Conservation (phyloP, 2,329 filamentous ascomycete species). For the Trichoderma polysporum region DNA sequence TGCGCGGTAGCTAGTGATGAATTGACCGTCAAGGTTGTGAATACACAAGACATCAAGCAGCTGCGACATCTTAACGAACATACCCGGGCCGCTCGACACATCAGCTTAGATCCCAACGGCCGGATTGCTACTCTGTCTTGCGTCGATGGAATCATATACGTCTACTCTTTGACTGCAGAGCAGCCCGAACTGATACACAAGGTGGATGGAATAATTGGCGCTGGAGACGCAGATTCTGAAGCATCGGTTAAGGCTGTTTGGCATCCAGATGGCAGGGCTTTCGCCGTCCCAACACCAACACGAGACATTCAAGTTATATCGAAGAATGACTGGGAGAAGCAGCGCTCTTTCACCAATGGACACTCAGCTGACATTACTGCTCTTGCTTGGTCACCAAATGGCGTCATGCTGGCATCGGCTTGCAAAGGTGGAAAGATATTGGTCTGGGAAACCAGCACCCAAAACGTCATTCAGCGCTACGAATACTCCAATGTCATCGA, state of each 20-base stretch:
- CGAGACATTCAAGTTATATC: conserved; percentile 85
- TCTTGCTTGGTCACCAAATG: conserved; percentile 91
- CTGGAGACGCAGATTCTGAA: conserved; percentile 71
- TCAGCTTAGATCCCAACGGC: conserved; percentile 82
- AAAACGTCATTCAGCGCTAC: conserved; percentile 73
- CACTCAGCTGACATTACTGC: conserved; percentile 85
- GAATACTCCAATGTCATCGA: conserved; percentile 84
- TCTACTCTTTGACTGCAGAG: conserved; percentile 79
- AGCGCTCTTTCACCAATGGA: conserved; percentile 73
- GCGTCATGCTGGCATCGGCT: conserved; percentile 75
- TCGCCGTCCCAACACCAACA: conserved; percentile 79
- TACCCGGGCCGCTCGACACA: conserved; percentile 81
- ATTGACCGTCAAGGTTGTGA: conserved; percentile 84
- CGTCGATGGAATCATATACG: conserved; percentile 83
- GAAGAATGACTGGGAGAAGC: conserved; percentile 84
- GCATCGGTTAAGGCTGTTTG: conserved; percentile 73
- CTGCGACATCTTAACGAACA: conserved; percentile 82
- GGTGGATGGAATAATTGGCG: conserved; percentile 81
- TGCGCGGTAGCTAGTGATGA: conserved; percentile 97
- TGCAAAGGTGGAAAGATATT: conserved; percentile 67
- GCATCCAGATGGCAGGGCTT: conserved; percentile 93
- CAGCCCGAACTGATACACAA: conserved; percentile 79
- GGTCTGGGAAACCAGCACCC: conserved; percentile 88
- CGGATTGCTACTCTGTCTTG: conserved; percentile 76
- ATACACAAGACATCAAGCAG: conserved; percentile 72